A percentile compares a stretch with the other conserved stretches of the same genome.
phyloP scores from a whole-genome alignment of 306 rosid species.

The Carpinus viminea region DNA sequence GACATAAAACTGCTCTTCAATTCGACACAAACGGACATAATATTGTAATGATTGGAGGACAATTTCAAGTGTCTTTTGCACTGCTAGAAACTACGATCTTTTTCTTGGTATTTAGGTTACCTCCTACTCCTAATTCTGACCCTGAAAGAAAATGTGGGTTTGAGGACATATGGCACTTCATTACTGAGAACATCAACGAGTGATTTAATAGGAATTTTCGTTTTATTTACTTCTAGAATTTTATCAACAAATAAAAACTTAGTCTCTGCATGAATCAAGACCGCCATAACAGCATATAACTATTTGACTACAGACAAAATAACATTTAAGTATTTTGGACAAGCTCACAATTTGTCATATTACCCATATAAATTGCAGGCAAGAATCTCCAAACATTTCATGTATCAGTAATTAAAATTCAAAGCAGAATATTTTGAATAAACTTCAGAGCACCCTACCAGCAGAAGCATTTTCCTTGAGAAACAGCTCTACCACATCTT shows the following conservation, averaged over 20 bases:
- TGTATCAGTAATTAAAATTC: not conserved
- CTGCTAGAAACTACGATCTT: not conserved
- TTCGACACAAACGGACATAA: not conserved
- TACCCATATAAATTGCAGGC: not conserved
- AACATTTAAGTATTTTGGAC: not conserved
- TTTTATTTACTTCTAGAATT: not conserved
- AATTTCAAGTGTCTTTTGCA: not conserved
- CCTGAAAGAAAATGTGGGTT: not conserved
- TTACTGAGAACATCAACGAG: not conserved
- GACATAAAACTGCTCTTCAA: not conserved
- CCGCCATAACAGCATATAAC: not conserved
- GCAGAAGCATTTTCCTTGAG: conserved; percentile 69
- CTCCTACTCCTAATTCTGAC: not conserved
- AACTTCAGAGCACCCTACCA: conserved; percentile 43
- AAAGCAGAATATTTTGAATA: conserved; percentile 13
- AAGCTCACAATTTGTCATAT: not conserved
- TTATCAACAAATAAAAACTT: not conserved
- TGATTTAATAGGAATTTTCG: not conserved
- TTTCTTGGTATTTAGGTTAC: not conserved
- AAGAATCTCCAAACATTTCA: not conserved
- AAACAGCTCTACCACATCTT: conserved; percentile 81
- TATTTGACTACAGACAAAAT: not conserved
- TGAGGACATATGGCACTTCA: not conserved
- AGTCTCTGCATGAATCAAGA: not conserved
- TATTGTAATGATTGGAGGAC: not conserved